A percentile compares a stretch with the other conserved stretches of the same genome.
Evolutionary conservation across 2,329 filamentous ascomycete genomes (phyloP).

Genomic region (Anthostomella pinea): DNA sequence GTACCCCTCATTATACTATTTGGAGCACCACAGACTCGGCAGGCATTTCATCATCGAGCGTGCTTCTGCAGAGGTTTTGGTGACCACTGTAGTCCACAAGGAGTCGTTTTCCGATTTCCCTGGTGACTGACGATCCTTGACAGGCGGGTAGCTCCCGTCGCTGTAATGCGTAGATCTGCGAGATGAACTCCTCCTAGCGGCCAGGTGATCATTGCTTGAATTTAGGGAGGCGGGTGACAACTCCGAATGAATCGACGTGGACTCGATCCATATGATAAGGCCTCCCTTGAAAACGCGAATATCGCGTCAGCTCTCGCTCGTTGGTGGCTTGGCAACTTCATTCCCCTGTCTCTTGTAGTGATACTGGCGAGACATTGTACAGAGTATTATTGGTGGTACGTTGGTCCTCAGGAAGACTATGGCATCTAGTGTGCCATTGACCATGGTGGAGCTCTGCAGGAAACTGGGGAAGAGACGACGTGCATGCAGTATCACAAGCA

Average conservation of each 20-base stretch:
- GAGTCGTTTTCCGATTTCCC: not conserved
- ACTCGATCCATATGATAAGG: conserved; percentile 6
- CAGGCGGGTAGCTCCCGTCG: conserved; percentile 7
- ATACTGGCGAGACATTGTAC: not conserved
- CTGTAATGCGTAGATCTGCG: conserved; percentile 14
- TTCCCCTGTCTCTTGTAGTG: not conserved
- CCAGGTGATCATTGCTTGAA: conserved; percentile 19
- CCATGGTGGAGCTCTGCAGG: conserved; percentile 9
- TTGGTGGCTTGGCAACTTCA: not conserved
- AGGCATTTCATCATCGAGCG: conserved; percentile 15
- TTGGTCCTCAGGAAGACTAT: conserved; percentile 5
- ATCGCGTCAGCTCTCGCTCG: conserved; percentile 1
- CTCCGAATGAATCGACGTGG: conserved; percentile 12
- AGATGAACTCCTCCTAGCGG: conserved; percentile 7
- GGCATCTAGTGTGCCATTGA: conserved; percentile 6
- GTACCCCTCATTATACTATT: conserved; percentile 16
- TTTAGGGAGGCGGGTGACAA: conserved; percentile 17
- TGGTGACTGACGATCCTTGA: conserved; percentile 1
- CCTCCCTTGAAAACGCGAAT: not conserved
- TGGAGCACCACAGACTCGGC: too few species aligned
- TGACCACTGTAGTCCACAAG: not conserved
- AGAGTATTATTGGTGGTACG: conserved; percentile 1
- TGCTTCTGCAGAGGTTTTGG: not conserved
- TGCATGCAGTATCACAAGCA: too few species aligned
- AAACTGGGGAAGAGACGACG: conserved; percentile 12